These are phyloP conservation scores for Carex arenaria DNA, from an alignment of 202 grass and related monocot genomes.

Conservation along the genomic window DNA sequence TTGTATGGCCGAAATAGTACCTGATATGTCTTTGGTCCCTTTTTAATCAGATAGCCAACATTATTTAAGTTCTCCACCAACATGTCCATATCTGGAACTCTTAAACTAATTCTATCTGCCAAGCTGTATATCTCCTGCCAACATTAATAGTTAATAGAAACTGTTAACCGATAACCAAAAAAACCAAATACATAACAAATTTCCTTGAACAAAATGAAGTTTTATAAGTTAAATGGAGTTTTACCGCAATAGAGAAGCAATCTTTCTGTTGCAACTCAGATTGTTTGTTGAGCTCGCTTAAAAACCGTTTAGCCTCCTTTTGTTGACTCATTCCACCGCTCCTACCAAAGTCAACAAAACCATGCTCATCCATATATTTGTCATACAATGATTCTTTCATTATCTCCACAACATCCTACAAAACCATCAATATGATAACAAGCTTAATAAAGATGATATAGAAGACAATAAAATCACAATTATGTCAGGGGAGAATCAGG, in stretches of 20 bases:
- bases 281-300: constrained; percentile 58
- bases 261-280: constrained; percentile 60
- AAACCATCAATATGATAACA: constrained; percentile 21
- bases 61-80: constrained; percentile 57
- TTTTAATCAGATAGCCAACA: constrained; percentile 37
- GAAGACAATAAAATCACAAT: not conserved
- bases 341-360: constrained; percentile 62
- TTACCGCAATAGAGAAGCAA: constrained; percentile 62
- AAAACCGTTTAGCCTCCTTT: constrained; percentile 52
- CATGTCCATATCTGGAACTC: constrained; percentile 49
- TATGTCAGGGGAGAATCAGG: not conserved
- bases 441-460: constrained; percentile 11
- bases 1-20: constrained; percentile 28
- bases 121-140: constrained; percentile 62
- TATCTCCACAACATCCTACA: constrained; percentile 67
- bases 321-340: constrained; percentile 81
- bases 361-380: constrained; percentile 77
- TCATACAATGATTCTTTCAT: constrained; percentile 88
- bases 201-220: not conserved
- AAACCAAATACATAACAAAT: not conserved
- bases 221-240: constrained; percentile 4
- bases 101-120: constrained; percentile 63
- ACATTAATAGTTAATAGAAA: not conserved
- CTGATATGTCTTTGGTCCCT: constrained; percentile 65
- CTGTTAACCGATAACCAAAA: not conserved